These are phyloP conservation scores for Physaria fendleri DNA, from an alignment of 345 rosid species.

Conservation along the genomic window DNA sequence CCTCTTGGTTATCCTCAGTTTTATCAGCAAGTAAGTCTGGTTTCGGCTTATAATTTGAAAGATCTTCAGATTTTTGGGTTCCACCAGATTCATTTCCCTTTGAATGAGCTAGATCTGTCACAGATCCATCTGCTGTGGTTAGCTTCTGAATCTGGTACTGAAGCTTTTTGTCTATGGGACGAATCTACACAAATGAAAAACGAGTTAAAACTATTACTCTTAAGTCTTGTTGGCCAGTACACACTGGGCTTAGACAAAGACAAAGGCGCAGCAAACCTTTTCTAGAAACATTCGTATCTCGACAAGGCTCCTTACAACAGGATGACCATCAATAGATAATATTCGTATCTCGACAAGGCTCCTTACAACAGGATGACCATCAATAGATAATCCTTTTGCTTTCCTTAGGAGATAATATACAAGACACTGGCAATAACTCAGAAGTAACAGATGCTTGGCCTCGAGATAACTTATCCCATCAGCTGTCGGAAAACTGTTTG, in stretches of 20 bases:
- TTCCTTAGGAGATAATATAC: slow-evolving; percentile 76
- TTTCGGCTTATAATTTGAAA: slow-evolving; percentile 67
- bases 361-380: slow-evolving; percentile 66
- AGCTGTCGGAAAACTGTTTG: slow-evolving; percentile 49
- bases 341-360: slow-evolving; percentile 87
- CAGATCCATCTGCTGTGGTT: slow-evolving; percentile 35
- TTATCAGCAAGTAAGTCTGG: slow-evolving; percentile 67
- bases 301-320: slow-evolving; percentile 68
- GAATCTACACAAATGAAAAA: slow-evolving; percentile 44
- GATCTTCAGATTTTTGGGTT: slow-evolving; percentile 50
- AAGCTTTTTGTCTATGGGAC: slow-evolving; percentile 82
- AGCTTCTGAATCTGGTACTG: slow-evolving; percentile 92
- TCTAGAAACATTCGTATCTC: slow-evolving; percentile 84
- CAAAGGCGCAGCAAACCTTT: too few relatives aligned
- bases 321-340: slow-evolving; percentile 79
- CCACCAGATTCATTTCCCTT: slow-evolving; percentile 35
- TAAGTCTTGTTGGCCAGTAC: background rate
- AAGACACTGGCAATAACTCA: slow-evolving; percentile 77
- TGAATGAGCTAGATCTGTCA: slow-evolving; percentile 25
- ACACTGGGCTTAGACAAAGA: background rate
- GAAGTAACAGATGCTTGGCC: slow-evolving; percentile 72
- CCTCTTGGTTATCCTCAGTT: slow-evolving; percentile 31
- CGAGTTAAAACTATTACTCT: background rate
- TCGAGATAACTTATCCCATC: slow-evolving; percentile 94
- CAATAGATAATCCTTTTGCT: slow-evolving; percentile 71